phyloP scores from a whole-genome alignment of 2,329 filamentous ascomycete genomes.

The Colletotrichum magnum region DNA sequence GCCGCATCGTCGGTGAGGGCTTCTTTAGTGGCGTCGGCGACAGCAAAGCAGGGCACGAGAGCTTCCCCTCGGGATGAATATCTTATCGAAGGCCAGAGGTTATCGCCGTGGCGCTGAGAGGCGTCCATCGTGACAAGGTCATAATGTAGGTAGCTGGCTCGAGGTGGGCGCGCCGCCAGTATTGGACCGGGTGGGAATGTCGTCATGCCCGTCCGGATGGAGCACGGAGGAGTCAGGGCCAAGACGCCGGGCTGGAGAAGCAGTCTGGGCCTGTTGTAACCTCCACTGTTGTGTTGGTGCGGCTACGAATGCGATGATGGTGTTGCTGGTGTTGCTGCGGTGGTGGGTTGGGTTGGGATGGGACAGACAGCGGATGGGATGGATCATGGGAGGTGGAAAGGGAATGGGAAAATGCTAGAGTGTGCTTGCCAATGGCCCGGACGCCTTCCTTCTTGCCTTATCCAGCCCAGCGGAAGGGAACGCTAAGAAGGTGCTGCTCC shows the following conservation, averaged over 20 bases:
- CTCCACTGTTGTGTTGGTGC: not conserved
- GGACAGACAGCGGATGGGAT: too few relatives aligned
- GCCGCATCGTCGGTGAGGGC: not conserved
- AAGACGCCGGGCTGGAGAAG: conserved; percentile 8
- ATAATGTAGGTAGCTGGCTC: not conserved
- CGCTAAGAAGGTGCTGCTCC: conserved; percentile 15
- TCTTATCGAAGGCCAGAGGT: not conserved
- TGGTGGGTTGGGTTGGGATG: too few relatives aligned
- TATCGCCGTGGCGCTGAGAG: not conserved
- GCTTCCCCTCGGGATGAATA: not conserved
- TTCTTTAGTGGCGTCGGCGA: not conserved
- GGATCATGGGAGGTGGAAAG: too few relatives aligned
- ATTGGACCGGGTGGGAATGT: conserved; percentile 1
- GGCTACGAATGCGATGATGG: not conserved
- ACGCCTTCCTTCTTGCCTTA: not conserved
- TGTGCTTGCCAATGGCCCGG: too few relatives aligned
- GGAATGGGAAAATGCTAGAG: too few relatives aligned
- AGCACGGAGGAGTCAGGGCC: conserved; percentile 8
- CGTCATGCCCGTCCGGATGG: conserved; percentile 20
- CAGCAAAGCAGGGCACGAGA: not conserved
- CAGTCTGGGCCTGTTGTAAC: not conserved
- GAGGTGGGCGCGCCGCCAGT: not conserved
- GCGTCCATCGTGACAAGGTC: not conserved
- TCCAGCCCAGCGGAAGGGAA: conserved; percentile 22
- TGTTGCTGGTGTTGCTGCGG: not conserved